phyloP scores from a whole-genome alignment of 306 rosid species.

The Acmispon strigosus region DNA sequence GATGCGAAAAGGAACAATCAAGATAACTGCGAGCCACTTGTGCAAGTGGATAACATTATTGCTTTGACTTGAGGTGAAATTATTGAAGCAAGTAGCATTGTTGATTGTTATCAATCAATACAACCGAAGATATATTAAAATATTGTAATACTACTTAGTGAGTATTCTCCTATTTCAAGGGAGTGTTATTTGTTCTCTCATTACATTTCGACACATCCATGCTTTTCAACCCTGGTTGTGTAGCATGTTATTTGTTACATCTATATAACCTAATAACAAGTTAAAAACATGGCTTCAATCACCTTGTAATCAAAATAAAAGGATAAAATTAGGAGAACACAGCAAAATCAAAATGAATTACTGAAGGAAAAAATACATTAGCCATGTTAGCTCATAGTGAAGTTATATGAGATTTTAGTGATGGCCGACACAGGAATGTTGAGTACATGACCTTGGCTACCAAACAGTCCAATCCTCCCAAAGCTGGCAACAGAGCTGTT shows the following conservation, averaged over 20 bases:
- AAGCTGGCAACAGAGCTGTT: conserved; percentile 70
- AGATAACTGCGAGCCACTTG: no score
- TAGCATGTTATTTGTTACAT: background rate
- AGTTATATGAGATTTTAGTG: conserved; percentile 37
- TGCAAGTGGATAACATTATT: no score
- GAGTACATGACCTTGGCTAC: conserved; percentile 71
- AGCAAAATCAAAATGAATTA: background rate
- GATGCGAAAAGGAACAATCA: no score
- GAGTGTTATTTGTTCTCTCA: no score
- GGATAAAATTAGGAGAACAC: background rate
- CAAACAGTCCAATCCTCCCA: conserved; percentile 92
- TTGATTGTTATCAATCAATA: no score
- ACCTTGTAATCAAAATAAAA: conserved; percentile 8
- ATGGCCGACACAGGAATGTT: conserved; percentile 80
- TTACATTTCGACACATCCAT: no score
- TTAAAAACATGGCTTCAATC: conserved; percentile 34
- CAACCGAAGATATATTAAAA: no score
- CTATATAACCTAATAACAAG: conserved; percentile 34
- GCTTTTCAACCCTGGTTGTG: no score
- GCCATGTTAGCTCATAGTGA: conserved; percentile 24
- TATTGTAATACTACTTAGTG: no score
- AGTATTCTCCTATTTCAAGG: no score
- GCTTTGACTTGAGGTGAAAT: no score
- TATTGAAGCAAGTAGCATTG: no score
- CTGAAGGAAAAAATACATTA: background rate